Percentiles rank a stretch among this genome's conserved stretches.
phyloP scores from a whole-genome alignment of 2,329 filamentous ascomycete species.

The Hirsutella rhossiliensis region DNA sequence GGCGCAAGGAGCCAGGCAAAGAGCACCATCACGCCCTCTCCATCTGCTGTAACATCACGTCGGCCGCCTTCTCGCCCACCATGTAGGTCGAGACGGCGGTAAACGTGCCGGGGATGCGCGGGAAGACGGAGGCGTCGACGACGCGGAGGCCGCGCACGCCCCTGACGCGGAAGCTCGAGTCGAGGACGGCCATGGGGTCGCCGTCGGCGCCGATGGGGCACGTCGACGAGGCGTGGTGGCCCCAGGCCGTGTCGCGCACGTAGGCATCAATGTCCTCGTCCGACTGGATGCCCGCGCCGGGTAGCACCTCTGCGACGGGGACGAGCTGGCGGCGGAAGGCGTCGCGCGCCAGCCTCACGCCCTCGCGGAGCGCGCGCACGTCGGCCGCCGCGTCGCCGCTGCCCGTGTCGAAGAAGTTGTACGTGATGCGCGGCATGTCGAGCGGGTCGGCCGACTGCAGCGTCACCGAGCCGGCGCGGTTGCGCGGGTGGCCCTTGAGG shows the following conservation, averaged over 20 bases:
- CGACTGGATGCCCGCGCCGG: slow-evolving; percentile 23
- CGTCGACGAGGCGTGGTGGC: slow-evolving; percentile 45
- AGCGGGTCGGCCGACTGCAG: slow-evolving; percentile 50
- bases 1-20: too few species aligned
- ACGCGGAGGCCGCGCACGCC: slow-evolving; percentile 41
- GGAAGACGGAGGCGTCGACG: slow-evolving; percentile 45
- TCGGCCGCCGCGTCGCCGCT: slow-evolving; percentile 32
- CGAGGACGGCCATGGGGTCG: slow-evolving; percentile 42
- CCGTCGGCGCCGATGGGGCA: slow-evolving; percentile 40
- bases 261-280: slow-evolving; percentile 32
- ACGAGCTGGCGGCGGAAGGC: slow-evolving; percentile 15
- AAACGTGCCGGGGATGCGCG: slow-evolving; percentile 36
- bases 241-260: slow-evolving; percentile 36
- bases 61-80: slow-evolving; percentile 42
- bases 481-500: slow-evolving; percentile 51
- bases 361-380: slow-evolving; percentile 43
- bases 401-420: slow-evolving; percentile 46
- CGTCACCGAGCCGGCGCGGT: slow-evolving; percentile 47
- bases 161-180: slow-evolving; percentile 40
- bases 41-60: slow-evolving; percentile 7
- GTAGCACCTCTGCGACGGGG: slow-evolving; percentile 11
- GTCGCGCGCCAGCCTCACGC: slow-evolving; percentile 36
- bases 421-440: slow-evolving; percentile 49
- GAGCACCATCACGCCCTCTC: not conserved
- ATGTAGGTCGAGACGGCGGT: slow-evolving; percentile 38